Evolutionary conservation across 2,329 filamentous ascomycete genomes (phyloP).

Genomic region (Phialophora verrucosa): DNA sequence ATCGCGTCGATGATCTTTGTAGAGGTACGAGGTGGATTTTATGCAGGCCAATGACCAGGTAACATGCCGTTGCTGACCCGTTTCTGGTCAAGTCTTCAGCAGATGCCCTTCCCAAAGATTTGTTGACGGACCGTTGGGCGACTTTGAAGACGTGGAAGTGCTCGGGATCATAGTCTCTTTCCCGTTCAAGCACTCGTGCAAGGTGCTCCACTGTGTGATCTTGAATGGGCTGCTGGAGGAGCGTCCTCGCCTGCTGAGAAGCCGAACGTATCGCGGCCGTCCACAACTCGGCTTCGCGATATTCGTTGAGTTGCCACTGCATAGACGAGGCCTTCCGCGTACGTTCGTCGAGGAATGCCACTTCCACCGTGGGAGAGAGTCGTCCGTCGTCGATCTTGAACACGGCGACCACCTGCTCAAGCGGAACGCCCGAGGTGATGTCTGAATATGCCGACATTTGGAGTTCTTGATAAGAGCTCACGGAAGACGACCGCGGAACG

Average conservation of each 20-base stretch:
- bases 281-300: conserved; percentile 70
- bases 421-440: conserved; percentile 59
- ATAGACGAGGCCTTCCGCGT: conserved; percentile 65
- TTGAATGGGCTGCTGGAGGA: conserved; percentile 54
- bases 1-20: conserved; percentile 61
- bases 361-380: conserved; percentile 69
- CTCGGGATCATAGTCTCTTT: conserved; percentile 70
- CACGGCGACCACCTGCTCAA: conserved; percentile 70
- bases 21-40: conserved; percentile 72
- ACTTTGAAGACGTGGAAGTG: conserved; percentile 73
- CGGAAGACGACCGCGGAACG: conserved; percentile 63
- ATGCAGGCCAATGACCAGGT: conserved; percentile 71
- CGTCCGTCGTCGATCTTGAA: conserved; percentile 71
- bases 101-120: conserved; percentile 62
- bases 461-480: conserved; percentile 66
- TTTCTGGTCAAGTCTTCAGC: conserved; percentile 71
- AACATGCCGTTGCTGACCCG: conserved; percentile 65
- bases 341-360: conserved; percentile 71
- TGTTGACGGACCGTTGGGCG: conserved; percentile 65
- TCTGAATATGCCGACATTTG: conserved; percentile 64
- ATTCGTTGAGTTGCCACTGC: conserved; percentile 68
- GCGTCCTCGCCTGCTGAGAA: conserved; percentile 43
- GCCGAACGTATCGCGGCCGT: conserved; percentile 66
- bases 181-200: conserved; percentile 66
- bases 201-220: conserved; percentile 65